A percentile compares a stretch with the other conserved stretches of the same genome.
phyloP scores from a whole-genome alignment of 371 early-diverging fungal genomes.

The Entomophthora muscae region DNA sequence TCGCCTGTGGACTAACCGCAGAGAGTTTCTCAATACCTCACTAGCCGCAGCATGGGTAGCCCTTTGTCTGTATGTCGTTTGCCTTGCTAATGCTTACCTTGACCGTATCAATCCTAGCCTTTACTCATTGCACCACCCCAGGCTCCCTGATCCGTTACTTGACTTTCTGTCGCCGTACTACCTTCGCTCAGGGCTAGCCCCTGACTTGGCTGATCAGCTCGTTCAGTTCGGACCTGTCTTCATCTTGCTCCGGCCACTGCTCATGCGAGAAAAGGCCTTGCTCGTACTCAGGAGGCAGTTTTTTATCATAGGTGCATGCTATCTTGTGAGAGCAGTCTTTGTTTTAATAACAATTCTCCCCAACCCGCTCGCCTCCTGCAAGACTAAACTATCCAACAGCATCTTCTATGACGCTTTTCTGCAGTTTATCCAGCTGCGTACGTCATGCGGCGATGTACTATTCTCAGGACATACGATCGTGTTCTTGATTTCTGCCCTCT shows the following conservation, averaged over 20 bases:
- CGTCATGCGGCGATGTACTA: constrained; percentile 1
- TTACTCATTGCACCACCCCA: not conserved
- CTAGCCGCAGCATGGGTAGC: not conserved
- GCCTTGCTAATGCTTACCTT: not conserved
- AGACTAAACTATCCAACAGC: not conserved
- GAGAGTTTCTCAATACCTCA: not conserved
- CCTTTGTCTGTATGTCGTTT: not conserved
- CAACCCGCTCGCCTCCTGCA: not conserved
- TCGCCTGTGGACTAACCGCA: not conserved
- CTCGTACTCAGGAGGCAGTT: not conserved
- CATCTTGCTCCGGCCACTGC: not conserved
- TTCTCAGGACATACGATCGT: constrained; percentile 5
- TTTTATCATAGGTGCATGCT: not conserved
- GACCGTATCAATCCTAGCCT: not conserved
- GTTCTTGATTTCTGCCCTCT: not conserved
- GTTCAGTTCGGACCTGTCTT: not conserved
- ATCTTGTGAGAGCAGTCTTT: not conserved
- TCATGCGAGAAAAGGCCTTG: not conserved
- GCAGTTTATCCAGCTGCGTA: not conserved
- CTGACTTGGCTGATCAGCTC: not conserved
- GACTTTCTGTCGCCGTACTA: not conserved
- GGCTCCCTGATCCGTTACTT: not conserved
- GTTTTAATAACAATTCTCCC: not conserved
- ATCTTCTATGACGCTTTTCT: not conserved
- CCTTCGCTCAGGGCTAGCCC: not conserved